These are phyloP conservation scores for Mortierella sp. DNA, from an alignment of 371 early-diverging fungal genomes.

Conservation along the genomic window DNA sequence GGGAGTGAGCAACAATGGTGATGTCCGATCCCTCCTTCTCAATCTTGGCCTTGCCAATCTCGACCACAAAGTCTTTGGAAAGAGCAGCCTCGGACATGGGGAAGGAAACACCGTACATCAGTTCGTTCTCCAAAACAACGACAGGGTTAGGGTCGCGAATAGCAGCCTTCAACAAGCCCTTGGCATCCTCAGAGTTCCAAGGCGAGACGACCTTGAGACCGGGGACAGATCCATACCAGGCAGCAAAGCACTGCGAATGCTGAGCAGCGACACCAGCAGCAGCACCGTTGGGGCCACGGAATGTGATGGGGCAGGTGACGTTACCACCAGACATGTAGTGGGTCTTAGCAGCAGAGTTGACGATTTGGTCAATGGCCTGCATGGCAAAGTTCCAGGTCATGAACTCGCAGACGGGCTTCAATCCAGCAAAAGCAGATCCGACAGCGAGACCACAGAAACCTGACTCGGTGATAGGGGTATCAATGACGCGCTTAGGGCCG, in stretches of 20 bases:
- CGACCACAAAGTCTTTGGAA: conserved; percentile 89
- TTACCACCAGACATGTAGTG: conserved; percentile 98
- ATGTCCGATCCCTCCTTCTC: conserved; percentile 92
- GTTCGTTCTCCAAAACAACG: conserved; percentile 98
- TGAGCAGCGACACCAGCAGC: conserved; percentile 99
- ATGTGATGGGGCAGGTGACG: conserved; percentile 95
- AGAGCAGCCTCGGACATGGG: conserved; percentile 86
- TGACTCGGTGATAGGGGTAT: conserved; percentile 99
- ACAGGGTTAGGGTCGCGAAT: conserved; percentile 99
- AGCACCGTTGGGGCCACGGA: conserved; percentile 99
- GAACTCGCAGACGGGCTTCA: conserved; percentile 99
- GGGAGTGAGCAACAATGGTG: conserved; percentile 96
- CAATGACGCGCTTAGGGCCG: conserved; percentile 96
- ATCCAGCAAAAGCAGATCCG: conserved; percentile 95
- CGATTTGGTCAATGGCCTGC: conserved; percentile 99
- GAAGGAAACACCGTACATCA: conserved; percentile 96
- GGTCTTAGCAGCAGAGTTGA: conserved; percentile 99
- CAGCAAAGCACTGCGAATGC: conserved; percentile 99
- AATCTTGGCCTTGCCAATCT: conserved; percentile 97
- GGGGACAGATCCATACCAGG: conserved; percentile 98
- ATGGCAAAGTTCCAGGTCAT: conserved; percentile 99
- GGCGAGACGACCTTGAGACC: conserved; percentile 99
- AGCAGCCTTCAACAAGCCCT: conserved; percentile 95
- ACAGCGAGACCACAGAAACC: conserved; percentile 99
- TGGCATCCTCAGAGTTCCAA: conserved; percentile 97